Base-by-base conservation (phyloP, 2,329 filamentous ascomycete genomes). In the Lizonia empirigonia region DNA sequence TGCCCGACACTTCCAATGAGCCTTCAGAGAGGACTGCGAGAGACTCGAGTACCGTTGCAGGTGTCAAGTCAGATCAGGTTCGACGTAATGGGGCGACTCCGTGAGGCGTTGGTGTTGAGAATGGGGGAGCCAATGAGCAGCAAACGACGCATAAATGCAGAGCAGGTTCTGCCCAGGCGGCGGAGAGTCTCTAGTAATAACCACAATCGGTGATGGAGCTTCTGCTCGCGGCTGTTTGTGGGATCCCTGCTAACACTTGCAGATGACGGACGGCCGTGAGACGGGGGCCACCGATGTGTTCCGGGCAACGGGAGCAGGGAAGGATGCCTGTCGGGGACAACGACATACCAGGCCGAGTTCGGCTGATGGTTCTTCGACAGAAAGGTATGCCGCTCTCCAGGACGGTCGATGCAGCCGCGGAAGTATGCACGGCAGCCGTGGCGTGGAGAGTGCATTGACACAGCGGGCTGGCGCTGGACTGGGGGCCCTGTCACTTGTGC, bases 301-400 rank as follows among this genome's bases (percentile, higher is more conserved):
- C 65, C 65, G 69, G 66, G 64, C 66, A 58, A 68, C 69, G 68
- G 69, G 67, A 70, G 60, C 63, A 66, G 66, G 67, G 66, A 59
- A 63, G 59, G 56, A 53, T 61, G 63, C 61, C 58, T 56, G 54
- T 68, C 62, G 65, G 67, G 60, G 62, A 62, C 65, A 62, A 65
- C 54, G 60, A 65, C 50, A 71, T 70, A 67, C 65, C 67, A n/a
- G 62, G 63, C 63, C 59, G 68, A 63, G 71, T 74, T 74, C 71
- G 71, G 71, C 71, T 74, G 69, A 73, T 74, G 48, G 70, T 74
- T 74, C 71, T 70, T 65, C 39, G 67, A 60, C 60, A 63, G 54
- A 61, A 52, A 60, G 65, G 62, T 57, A 61, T 59, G 61, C 59
- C 58, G 52, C 54, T 54, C 55, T 65, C 63, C 62, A 59, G 66